Base-by-base conservation (phyloP, 352 stramenopile genomes). In the Lagenidium giganteum region DNA sequence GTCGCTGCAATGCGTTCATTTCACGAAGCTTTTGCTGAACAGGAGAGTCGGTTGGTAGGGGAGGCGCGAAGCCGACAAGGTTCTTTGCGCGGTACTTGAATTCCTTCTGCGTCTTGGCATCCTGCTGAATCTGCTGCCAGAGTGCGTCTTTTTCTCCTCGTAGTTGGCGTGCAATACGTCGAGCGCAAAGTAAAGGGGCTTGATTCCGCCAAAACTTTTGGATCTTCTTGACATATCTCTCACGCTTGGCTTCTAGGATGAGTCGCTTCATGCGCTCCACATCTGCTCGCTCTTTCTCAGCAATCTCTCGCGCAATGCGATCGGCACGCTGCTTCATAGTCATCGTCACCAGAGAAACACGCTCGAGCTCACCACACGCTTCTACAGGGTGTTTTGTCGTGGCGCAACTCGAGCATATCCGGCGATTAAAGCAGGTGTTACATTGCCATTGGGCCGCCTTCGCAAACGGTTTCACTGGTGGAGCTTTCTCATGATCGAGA, bases 391-490 rank as follows among this genome's bases (percentile, higher is more conserved):
- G 74, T 2, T 18, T 47, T 26, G 54, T 51, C 12, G 44, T 24
- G 6, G 69, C 70, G 47, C 74, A 87, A 4, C 24, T 35, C 2
- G 63, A 54, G 36, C 74, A 87, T 11, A 84, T 49, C 8, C 71
- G 68, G 17, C 55, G 50, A 27, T 42, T 43, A 25, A 50, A 51
- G 12, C 51, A 75, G 6, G 34, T 43, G 37, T 57, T 27, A 23
- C 70, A 84, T 28, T 69, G 47, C 64, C 63, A 81, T 18, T 84
- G 74, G 37, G 79, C 74, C 3, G 66, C 61, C 7, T 61, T 54
- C 4, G 37, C 42, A 8, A 16, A 21, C 6, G 28, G 43, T 42
- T 39, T 36, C n/a, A 12, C 8, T 41, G 21, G 16, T 44, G 42
- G 34, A 17, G 39, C 12, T 12, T 46, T 43, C 8, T 41, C 28